Percentiles rank a stretch among this genome's conserved stretches.
phyloP scores from a whole-genome alignment of 345 rosid species.

The Populus simonii region DNA sequence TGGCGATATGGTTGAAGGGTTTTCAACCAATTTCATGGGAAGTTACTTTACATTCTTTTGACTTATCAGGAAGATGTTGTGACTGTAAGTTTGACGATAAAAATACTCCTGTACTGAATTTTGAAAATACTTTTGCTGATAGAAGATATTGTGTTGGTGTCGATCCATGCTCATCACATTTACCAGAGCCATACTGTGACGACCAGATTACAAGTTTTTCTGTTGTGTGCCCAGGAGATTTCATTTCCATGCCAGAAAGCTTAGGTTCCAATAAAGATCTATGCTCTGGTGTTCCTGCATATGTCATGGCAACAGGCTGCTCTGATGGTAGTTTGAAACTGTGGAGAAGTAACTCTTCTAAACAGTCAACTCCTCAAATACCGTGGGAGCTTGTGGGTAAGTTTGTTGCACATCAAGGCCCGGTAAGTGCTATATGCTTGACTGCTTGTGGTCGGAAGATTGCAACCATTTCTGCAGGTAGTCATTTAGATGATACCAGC shows the following conservation, averaged over 20 bases:
- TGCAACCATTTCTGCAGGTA: constrained; percentile 51
- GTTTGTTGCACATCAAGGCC: constrained; percentile 51
- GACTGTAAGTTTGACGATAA: constrained; percentile 47
- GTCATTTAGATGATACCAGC: constrained; percentile 26
- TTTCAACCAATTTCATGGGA: constrained; percentile 75
- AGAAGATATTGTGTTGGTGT: constrained; percentile 52
- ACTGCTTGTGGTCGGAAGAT: constrained; percentile 66
- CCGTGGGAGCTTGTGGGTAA: constrained; percentile 81
- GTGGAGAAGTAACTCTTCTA: constrained; percentile 60
- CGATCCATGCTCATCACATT: constrained; percentile 51
- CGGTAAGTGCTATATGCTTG: constrained; percentile 52
- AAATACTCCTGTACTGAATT: constrained; percentile 34
- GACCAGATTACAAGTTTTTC: constrained; percentile 66
- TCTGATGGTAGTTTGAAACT: constrained; percentile 75
- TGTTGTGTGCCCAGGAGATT: constrained; percentile 46
- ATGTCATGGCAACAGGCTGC: constrained; percentile 77
- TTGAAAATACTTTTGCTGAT: constrained; percentile 46
- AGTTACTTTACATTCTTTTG: constrained; percentile 53
- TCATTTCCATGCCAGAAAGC: constrained; percentile 31
- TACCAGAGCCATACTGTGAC: constrained; percentile 55
- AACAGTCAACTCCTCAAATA: constrained; percentile 27
- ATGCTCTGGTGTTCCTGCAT: constrained; percentile 41
- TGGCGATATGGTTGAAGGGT: constrained; percentile 62
- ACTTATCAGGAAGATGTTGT: constrained; percentile 35
- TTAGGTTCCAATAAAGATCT: constrained; percentile 27